Conservation (phyloP, 2,329 filamentous ascomycete species). For the Fusarium penzigii region DNA sequence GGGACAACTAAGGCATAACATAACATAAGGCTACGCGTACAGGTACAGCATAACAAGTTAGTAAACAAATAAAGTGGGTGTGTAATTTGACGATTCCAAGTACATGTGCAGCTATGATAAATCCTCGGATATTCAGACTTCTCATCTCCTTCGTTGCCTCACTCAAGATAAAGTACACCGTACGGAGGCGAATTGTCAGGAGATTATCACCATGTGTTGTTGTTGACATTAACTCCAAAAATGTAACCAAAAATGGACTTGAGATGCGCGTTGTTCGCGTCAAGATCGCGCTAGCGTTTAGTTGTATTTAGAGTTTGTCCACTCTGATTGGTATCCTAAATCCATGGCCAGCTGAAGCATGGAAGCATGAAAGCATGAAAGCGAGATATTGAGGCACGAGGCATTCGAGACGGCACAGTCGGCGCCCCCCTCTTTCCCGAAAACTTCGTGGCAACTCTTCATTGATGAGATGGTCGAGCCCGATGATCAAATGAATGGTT, state of each 20-base stretch:
- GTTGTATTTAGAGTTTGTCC: constrained; percentile 9
- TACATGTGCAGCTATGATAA: background rate
- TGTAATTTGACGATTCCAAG: background rate
- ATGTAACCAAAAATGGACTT: background rate
- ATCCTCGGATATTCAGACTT: no score
- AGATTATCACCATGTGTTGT: background rate
- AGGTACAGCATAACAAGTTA: background rate
- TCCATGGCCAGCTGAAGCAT: constrained; percentile 2
- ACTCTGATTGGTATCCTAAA: constrained; percentile 18
- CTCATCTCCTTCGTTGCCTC: no score
- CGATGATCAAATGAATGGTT: constrained; percentile 13
- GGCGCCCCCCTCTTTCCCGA: background rate
- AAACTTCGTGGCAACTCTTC: constrained; percentile 25
- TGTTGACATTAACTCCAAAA: constrained; percentile 4
- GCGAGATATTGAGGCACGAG: constrained; percentile 17
- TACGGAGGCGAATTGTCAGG: constrained; percentile 15
- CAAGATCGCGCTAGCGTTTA: constrained; percentile 7
- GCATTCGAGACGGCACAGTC: constrained; percentile 22
- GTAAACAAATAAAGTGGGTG: background rate
- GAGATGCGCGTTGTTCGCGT: constrained; percentile 16
- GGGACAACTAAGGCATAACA: background rate
- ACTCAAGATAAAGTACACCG: background rate
- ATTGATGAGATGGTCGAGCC: constrained; percentile 18
- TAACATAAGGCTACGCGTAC: background rate
- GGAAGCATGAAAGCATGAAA: background rate